Conservation (phyloP, 257 asterid genomes). For the Hygrophila difformis region DNA sequence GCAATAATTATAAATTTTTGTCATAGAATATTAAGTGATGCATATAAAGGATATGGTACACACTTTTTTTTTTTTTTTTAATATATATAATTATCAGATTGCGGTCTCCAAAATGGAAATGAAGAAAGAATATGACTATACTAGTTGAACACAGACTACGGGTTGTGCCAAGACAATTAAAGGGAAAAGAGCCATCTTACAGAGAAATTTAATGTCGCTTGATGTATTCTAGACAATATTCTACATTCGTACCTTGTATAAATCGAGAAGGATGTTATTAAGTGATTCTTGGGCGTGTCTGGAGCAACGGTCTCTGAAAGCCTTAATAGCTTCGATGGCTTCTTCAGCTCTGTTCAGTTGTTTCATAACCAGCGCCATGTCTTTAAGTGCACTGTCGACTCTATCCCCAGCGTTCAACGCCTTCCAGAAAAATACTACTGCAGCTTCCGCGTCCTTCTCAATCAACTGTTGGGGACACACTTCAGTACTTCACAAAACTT, state of each 20-base stretch:
- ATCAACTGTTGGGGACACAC: constrained; percentile 41
- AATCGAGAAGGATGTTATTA: constrained; percentile 77
- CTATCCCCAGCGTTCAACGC: constrained; percentile 79
- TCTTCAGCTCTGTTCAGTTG: constrained; percentile 72
- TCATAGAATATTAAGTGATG: no score
- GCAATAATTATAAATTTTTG: constrained; percentile 9
- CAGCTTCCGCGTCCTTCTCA: constrained; percentile 70
- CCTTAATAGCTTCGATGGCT: constrained; percentile 80
- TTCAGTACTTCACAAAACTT: no score
- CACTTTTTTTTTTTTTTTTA: no score
- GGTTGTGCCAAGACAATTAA: no score
- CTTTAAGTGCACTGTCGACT: constrained; percentile 89
- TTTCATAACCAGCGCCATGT: constrained; percentile 92
- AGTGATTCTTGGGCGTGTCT: constrained; percentile 84
- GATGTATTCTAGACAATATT: no score
- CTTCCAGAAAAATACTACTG: constrained; percentile 67
- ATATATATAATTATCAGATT: no score
- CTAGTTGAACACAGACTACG: no score
- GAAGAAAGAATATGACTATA: no score
- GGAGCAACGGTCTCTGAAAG: constrained; percentile 67
- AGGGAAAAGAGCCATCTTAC: no score
- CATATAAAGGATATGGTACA: no score
- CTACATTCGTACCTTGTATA: constrained; percentile 50
- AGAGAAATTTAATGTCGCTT: no score
- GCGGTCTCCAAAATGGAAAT: no score